Evolutionary conservation across 352 stramenopile genomes (phyloP), one percentile per base, ranked within the genome.

Genomic region (Phytopythium cucurbitacearum): DNA sequence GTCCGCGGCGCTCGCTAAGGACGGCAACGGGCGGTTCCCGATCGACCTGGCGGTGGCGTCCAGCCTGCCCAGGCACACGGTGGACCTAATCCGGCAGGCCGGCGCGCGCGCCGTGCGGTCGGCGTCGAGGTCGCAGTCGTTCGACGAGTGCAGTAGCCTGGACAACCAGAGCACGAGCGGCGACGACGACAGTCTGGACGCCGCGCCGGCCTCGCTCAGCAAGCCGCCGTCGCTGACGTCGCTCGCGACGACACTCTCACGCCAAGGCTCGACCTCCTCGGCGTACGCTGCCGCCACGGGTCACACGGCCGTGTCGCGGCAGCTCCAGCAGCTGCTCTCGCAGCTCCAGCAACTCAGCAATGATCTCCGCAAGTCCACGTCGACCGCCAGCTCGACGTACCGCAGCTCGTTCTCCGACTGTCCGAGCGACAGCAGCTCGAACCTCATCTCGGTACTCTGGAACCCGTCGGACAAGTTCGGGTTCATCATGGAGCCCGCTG

Each of bases 401-500:
- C 67, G 77, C 53, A 89, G 77, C 56, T 91, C 77, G n/a, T 81
- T 89, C 52, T 91, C 80, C 3, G 86, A 72, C 45, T 64, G 69
- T 10, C 83, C 76, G 39, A 33, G 39, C 36, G 51, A 65, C 16
- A 51, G 4, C 33, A 62, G 65, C 12, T 37, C 58, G 8, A 63
- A 48, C 13, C 35, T 63, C 10, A 80, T 68, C 21, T 79, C 77
- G 0, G 73, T 91, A 32, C 61, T 93, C 16, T 93, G 83, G 83
- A 89, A 90, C 57, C 78, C 80, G 0, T 72, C 64, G 10, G 83
- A 91, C 59, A 80, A 82, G 36, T 76, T 93, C n/a, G 83, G 83
- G 6, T 67, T 93, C 40, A 54, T 71, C 43, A 46, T 93, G 16
- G 80, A 87, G 45, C 66, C 77, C 3, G 56, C 71, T 3, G 45